A percentile compares a stretch with the other conserved stretches of the same genome.
These are phyloP conservation scores for Davidsoniella virescens DNA, from an alignment of 2,329 filamentous ascomycete genomes.

Conservation along the genomic window DNA sequence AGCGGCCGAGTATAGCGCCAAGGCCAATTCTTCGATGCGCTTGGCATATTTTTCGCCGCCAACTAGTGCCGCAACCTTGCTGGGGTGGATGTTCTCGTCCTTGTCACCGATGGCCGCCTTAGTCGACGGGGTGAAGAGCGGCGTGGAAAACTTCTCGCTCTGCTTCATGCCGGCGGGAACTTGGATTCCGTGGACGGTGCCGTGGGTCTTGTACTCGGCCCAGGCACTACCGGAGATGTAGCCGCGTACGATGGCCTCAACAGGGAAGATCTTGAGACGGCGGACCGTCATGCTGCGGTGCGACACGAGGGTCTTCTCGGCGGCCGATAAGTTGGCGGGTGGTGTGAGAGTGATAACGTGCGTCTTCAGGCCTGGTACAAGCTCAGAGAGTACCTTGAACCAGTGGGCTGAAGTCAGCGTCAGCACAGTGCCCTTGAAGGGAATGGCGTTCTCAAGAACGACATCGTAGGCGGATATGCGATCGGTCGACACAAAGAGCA, in stretches of 20 bases:
- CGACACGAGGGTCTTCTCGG: slow-evolving; percentile 36
- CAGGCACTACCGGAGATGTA: slow-evolving; percentile 80
- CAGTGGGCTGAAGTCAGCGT: slow-evolving; percentile 33
- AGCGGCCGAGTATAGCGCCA: slow-evolving; percentile 26
- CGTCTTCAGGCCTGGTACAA: slow-evolving; percentile 31
- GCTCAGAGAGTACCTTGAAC: slow-evolving; percentile 32
- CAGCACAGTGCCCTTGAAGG: slow-evolving; percentile 36
- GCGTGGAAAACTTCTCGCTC: slow-evolving; percentile 48
- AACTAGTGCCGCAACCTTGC: slow-evolving; percentile 37
- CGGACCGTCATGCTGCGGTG: slow-evolving; percentile 64
- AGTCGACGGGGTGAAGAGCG: slow-evolving; percentile 62
- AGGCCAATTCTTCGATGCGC: slow-evolving; percentile 19
- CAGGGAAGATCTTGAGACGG: slow-evolving; percentile 55
- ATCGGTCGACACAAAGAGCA: slow-evolving; percentile 76
- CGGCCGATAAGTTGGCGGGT: slow-evolving; percentile 22
- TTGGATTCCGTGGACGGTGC: slow-evolving; percentile 65
- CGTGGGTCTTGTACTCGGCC: slow-evolving; percentile 54
- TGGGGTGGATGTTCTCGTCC: slow-evolving; percentile 71
- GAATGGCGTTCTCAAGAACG: slow-evolving; percentile 55
- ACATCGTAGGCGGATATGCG: slow-evolving; percentile 94
- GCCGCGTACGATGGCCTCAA: slow-evolving; percentile 71
- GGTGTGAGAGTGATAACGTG: slow-evolving; percentile 34
- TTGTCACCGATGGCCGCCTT: slow-evolving; percentile 68
- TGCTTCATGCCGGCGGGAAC: slow-evolving; percentile 53
- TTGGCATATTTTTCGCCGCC: slow-evolving; percentile 20